Base-by-base conservation (phyloP, 2,329 filamentous ascomycete genomes). In the Leptosphaerulina australis region DNA sequence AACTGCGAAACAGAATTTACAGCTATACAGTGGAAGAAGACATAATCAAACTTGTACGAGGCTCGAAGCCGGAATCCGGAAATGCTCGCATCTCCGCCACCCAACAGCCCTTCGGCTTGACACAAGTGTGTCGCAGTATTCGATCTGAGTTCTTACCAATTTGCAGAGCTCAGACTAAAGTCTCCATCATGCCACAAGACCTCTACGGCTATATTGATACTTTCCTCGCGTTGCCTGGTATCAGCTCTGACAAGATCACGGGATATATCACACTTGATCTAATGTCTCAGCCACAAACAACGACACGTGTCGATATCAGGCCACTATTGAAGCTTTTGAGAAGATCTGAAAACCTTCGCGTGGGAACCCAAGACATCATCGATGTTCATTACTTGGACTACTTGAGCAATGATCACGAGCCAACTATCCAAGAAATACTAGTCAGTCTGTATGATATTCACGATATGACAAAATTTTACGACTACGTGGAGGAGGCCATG, bases 1-100 rank as follows among this genome's bases (percentile, higher is more conserved):
- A 49, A 37, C 15, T 49, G 3, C 39, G 46, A 2, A 49, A 49
- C 12, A n/a, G 30, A 4, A 49, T 49, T 8, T 49, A 49, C 20
- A 15, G 18, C 8, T 18, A 43, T 7, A 37, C 25, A 2, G 2
- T 33, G 10, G 25, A 26, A 17, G 14, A 20, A 2, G 1, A 2
- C 0, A 18, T 5, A 2, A 12, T 30, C 9, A 20, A 26, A 17
- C 7, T 21, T 11, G 2, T 31, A 14, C 30, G 30, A 1, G n/a
- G n/a, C n/a, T n/a, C n/a, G 10, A 34, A 7, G 4, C 30, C 17
- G 20, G 30, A 34, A 12, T 10, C 30, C 12, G 10, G 2, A 5
- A 34, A 10, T 8, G 11, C 30, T 5, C 6, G 9, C 5, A 1
- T 20, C 30, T 2, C 14, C 15, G 15, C 30, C 10, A 20, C 5